phyloP scores from a whole-genome alignment of 2,329 filamentous ascomycete genomes.

The Claviceps purpurea region DNA sequence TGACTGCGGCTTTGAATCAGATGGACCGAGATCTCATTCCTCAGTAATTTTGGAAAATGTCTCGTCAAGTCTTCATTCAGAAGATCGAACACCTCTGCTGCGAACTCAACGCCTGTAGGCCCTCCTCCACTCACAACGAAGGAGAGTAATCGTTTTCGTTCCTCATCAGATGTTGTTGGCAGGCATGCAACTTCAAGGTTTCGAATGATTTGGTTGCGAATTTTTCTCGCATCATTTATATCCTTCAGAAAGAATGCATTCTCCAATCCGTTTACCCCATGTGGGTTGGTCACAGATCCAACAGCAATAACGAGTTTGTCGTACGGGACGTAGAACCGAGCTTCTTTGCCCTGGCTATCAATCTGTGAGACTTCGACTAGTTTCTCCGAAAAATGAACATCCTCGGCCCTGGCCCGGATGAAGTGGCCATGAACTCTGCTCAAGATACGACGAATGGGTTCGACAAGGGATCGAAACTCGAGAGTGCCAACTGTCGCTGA shows the following conservation, averaged over 20 bases:
- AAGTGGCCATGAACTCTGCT: constrained; percentile 73
- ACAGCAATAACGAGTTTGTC: constrained; percentile 92
- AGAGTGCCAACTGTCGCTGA: constrained; percentile 94
- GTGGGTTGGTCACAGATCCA: constrained; percentile 83
- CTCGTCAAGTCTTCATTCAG: constrained; percentile 83
- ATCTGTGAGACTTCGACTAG: constrained; percentile 73
- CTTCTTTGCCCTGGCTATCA: constrained; percentile 57
- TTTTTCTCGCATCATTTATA: constrained; percentile 79
- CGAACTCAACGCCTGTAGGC: constrained; percentile 94
- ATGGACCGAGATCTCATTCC: constrained; percentile 96
- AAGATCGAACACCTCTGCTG: constrained; percentile 89
- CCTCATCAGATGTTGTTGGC: constrained; percentile 82
- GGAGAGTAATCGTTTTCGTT: constrained; percentile 74
- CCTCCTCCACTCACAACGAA: constrained; percentile 95
- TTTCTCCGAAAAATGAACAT: constrained; percentile 85
- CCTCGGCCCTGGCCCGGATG: constrained; percentile 71
- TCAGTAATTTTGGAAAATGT: constrained; percentile 77
- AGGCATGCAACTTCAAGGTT: constrained; percentile 86
- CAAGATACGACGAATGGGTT: constrained; percentile 81
- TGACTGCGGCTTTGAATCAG: constrained; percentile 89
- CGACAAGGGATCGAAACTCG: constrained; percentile 79
- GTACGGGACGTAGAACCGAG: constrained; percentile 86
- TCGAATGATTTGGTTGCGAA: constrained; percentile 75
- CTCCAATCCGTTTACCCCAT: constrained; percentile 89
- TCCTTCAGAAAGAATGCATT: constrained; percentile 93